A percentile compares a stretch with the other conserved stretches of the same genome.
These are phyloP conservation scores for Xylariales sp. DNA, from an alignment of 2,329 filamentous ascomycete genomes.

Conservation along the genomic window DNA sequence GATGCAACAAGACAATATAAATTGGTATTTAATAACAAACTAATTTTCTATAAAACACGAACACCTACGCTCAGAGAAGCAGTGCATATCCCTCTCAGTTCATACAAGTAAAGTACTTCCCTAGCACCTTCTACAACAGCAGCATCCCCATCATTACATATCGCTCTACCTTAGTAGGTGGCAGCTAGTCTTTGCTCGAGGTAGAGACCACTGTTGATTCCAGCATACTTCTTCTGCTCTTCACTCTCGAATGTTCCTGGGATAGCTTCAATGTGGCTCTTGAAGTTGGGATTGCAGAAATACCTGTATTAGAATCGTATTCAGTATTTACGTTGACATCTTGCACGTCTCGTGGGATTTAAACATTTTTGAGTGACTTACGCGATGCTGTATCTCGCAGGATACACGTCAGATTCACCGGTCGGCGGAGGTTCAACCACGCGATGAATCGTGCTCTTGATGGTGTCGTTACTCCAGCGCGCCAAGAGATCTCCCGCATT, in stretches of 20 bases:
- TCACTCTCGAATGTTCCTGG: conserved; percentile 67
- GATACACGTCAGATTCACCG: conserved; percentile 54
- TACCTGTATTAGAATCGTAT: conserved; percentile 52
- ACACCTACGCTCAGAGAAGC: no score
- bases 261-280: conserved; percentile 71
- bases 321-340: no score
- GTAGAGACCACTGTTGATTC: conserved; percentile 77
- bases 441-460: conserved; percentile 85
- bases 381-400: conserved; percentile 80
- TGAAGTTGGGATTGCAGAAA: conserved; percentile 84
- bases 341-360: no score
- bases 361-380: no score
- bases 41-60: no score
- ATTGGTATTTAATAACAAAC: no score
- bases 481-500: conserved; percentile 63
- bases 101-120: no score
- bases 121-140: no score
- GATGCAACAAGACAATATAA: no score
- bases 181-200: conserved; percentile 71
- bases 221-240: conserved; percentile 71
- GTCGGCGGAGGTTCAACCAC: conserved; percentile 82
- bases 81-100: no score
- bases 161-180: conserved; percentile 54
- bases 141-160: no score
- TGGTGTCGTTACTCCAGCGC: conserved; percentile 86